Base-by-base conservation (phyloP, 2,329 filamentous ascomycete species). In the Paecilomyces sp. region DNA sequence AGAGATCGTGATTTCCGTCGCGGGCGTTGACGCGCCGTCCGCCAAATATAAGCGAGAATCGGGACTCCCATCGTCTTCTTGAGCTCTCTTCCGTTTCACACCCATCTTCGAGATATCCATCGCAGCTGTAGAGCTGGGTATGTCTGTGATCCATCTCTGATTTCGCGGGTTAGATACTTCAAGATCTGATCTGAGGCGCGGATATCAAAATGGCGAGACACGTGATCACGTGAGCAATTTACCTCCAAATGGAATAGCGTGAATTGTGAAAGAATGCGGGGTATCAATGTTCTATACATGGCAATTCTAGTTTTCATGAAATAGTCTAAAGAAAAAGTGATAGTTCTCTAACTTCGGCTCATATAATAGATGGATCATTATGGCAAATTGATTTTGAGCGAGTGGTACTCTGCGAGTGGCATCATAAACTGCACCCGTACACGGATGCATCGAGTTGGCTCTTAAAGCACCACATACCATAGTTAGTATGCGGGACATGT, bases 21-120 rank as follows among this genome's bases (percentile, higher is more conserved):
- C 51, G 18, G n/a, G 58, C 22, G 50, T 52, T 33, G 18, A 9
- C 56, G 13, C 50, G 3, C 3, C 22, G 18, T 22, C 25, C 33
- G 25, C 33, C 24, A 34, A 41, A n/a, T n/a, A 22, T 47, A n/a
- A 47, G 15, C n/a, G n/a, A 47, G 41, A 47, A 47, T 18, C 7
- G 41, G 22, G n/a, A 3, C n/a, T 5, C 5, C 15, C 15, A 13
- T 51, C 56, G 8, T 53, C 36, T 33, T 65, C 61, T 60, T 61
- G 30, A 51, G 9, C 55, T 59, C 64, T 57, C 55, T 68, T 70
- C 41, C 68, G 61, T 61, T 67, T 68, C 24, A 64, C 33, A 6
- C 31, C 3, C 9, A 51, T 47, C 18, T 30, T 15, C 11, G 6
- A 8, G 13, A 33, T 8, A 15, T 11, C 22, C 5, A 54, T 56